Evolutionary conservation across 345 rosid genomes (phyloP).

Genomic region (Xanthoceras sorbifolium): DNA sequence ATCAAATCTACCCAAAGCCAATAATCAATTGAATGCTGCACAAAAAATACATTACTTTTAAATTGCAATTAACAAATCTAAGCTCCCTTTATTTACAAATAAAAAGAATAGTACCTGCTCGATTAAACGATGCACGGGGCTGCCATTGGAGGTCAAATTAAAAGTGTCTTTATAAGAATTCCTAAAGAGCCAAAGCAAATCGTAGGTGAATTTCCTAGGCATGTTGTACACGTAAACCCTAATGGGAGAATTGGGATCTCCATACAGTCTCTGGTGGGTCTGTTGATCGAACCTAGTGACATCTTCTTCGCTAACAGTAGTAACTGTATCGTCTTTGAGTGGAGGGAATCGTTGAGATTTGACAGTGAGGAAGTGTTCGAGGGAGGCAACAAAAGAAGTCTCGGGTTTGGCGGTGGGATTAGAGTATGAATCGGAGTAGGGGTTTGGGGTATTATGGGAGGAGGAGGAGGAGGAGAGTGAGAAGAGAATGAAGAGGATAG

Average conservation of each 20-base stretch:
- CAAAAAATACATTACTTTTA: neutral
- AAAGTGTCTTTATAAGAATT: slow-evolving; percentile 68
- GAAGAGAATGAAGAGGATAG: slow-evolving; percentile 30
- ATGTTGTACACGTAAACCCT: slow-evolving; percentile 87
- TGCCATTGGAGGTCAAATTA: slow-evolving; percentile 93
- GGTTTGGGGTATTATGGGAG: slow-evolving; percentile 24
- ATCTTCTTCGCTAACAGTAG: slow-evolving; percentile 31
- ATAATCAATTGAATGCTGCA: slow-evolving; percentile 92
- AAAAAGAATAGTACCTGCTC: slow-evolving; percentile 55
- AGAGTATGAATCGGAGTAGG: slow-evolving; percentile 11
- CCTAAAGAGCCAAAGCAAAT: slow-evolving; percentile 73
- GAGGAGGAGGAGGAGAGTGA: slow-evolving; percentile 27
- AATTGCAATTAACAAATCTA: too few species aligned
- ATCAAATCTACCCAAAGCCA: slow-evolving; percentile 98
- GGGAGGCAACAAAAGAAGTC: slow-evolving; percentile 77
- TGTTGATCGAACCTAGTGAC: slow-evolving; percentile 44
- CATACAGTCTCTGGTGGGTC: slow-evolving; percentile 29
- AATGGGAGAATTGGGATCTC: slow-evolving; percentile 56
- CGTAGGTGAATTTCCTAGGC: slow-evolving; percentile 86
- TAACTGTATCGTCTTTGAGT: slow-evolving; percentile 47
- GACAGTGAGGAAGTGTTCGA: slow-evolving; percentile 55
- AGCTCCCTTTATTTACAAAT: too few species aligned
- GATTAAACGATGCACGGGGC: slow-evolving; percentile 94
- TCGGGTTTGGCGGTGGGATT: slow-evolving; percentile 25
- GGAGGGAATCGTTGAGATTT: slow-evolving; percentile 29